Evolutionary conservation across 176 grass and related monocot genomes (phyloP).

Genomic region (Carex kokanica): DNA sequence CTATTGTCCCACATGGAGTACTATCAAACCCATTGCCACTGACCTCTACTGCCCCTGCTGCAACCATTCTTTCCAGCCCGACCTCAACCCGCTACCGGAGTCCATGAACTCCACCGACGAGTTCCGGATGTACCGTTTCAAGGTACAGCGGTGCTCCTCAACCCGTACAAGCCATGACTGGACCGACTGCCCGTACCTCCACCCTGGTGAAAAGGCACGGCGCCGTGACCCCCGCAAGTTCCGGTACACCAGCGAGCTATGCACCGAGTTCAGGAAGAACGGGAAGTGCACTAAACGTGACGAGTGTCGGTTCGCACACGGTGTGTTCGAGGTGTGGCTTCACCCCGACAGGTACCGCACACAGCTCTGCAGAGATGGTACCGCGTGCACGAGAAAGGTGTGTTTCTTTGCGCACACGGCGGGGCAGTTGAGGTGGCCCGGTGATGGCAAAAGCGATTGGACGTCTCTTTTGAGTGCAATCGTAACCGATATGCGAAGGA

Average conservation of each 20-base stretch:
- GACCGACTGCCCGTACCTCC: conserved; percentile 19
- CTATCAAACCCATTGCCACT: background rate
- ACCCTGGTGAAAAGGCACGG: conserved; percentile 6
- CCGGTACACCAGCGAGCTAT: background rate
- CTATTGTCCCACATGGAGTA: background rate
- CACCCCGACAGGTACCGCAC: conserved; percentile 10
- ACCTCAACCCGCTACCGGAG: background rate
- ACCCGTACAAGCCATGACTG: background rate
- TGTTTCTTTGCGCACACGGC: conserved; percentile 13
- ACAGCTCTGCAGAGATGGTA: conserved; percentile 2
- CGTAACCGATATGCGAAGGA: background rate
- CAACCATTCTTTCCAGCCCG: background rate
- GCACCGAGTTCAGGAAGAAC: conserved; percentile 3
- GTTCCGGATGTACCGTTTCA: conserved; percentile 20
- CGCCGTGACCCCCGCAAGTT: conserved; percentile 8
- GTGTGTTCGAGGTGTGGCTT: conserved; percentile 20
- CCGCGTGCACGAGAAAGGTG: background rate
- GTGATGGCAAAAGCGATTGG: background rate
- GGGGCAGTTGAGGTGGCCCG: background rate
- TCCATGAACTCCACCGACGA: background rate
- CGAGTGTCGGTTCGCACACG: background rate
- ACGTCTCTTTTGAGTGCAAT: background rate
- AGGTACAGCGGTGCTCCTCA: background rate
- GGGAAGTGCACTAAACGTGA: background rate
- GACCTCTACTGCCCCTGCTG: background rate